Evolutionary conservation across 2,329 filamentous ascomycete genomes (phyloP).

Genomic region (Ophiostoma triangulosporum): DNA sequence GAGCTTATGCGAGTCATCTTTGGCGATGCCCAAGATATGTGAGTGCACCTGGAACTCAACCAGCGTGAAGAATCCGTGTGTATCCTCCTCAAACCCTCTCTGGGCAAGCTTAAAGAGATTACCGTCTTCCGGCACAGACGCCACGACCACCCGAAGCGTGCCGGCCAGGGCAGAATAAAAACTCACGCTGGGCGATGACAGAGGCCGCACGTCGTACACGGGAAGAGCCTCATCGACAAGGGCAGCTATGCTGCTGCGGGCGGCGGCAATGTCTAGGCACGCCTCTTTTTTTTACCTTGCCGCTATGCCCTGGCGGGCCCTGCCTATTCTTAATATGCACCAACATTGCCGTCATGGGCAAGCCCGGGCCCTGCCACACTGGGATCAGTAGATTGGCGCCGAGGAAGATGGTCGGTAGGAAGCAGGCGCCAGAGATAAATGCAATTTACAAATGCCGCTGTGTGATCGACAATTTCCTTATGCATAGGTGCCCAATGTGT

Average conservation of each 20-base stretch:
- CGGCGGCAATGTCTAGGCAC: background rate
- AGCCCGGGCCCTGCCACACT: constrained; percentile 2
- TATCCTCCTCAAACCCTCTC: background rate
- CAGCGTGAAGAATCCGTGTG: background rate
- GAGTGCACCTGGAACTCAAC: background rate
- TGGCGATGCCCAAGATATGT: background rate
- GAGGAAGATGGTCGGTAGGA: background rate
- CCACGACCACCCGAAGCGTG: background rate
- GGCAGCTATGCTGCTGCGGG: background rate
- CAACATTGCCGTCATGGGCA: constrained; percentile 1
- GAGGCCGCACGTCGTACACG: background rate
- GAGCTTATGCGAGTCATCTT: background rate
- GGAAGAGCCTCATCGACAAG: background rate
- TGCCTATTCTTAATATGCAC: background rate
- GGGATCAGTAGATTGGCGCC: background rate
- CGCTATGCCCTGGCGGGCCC: background rate
- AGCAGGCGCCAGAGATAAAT: background rate
- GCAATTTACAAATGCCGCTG: background rate
- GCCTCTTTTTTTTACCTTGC: background rate
- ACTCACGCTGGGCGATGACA: background rate
- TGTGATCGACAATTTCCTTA: background rate
- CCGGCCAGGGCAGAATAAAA: no score
- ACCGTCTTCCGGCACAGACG: background rate
- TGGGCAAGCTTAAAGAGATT: background rate
- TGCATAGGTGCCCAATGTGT: background rate